Percentiles rank a stretch among this genome's conserved stretches.
Evolutionary conservation across 257 asterid genomes (phyloP).

Genomic region (Capsicum baccatum): DNA sequence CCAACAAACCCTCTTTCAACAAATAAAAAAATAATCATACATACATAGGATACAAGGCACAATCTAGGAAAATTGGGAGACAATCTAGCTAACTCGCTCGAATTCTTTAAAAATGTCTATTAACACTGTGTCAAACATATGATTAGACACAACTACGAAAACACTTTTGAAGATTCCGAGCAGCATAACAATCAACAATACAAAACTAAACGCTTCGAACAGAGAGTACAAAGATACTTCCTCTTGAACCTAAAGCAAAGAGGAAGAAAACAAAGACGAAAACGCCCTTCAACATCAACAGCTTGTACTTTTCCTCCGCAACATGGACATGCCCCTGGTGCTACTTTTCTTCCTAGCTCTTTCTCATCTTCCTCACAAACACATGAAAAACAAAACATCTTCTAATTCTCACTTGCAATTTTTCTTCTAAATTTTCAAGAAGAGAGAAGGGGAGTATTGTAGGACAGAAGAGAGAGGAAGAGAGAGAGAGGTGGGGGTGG

Average conservation of each 20-base stretch:
- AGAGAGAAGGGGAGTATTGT: background rate
- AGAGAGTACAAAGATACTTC: conserved; percentile 57
- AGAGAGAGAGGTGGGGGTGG: background rate
- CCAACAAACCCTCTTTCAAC: background rate
- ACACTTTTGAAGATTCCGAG: background rate
- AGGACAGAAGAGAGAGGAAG: background rate
- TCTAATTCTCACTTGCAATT: background rate
- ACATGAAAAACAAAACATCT: conserved; percentile 43
- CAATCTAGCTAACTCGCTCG: background rate
- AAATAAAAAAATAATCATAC: background rate
- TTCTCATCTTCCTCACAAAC: conserved; percentile 58
- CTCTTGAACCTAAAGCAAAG: conserved; percentile 64
- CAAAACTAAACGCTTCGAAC: conserved; percentile 58
- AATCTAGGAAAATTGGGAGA: background rate
- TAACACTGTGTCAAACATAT: no score
- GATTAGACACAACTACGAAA: background rate
- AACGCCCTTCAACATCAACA: conserved; percentile 48
- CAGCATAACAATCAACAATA: conserved; percentile 29
- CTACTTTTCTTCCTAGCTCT: conserved; percentile 56
- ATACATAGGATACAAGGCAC: background rate
- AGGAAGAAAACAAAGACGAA: conserved; percentile 53
- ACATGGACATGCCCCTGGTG: conserved; percentile 59
- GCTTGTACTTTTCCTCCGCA: conserved; percentile 72
- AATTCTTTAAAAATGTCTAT: background rate
- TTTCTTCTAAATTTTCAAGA: background rate